phyloP scores from a whole-genome alignment of 1,139 yeast species.

The Scheffersomyces parashehatae region DNA sequence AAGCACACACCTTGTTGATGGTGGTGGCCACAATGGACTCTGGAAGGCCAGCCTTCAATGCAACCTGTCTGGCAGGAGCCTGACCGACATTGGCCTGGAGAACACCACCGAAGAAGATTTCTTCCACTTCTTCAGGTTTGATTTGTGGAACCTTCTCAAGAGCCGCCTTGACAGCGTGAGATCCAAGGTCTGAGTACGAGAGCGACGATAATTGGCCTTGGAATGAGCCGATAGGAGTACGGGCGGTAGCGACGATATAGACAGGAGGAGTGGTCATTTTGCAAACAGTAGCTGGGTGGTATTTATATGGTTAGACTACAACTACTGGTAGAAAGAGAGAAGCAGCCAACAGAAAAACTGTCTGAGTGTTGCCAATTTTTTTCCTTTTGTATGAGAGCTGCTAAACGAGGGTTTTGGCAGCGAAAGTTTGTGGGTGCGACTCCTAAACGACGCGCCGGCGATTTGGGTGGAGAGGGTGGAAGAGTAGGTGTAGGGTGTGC shows the following conservation, averaged over 20 bases:
- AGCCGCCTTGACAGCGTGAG: conserved; percentile 89
- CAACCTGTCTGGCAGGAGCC: conserved; percentile 98
- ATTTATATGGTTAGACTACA: background rate
- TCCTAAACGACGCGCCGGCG: too few relatives aligned
- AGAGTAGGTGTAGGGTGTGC: too few relatives aligned
- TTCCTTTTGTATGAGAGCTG: too few relatives aligned
- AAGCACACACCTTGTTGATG: conserved; percentile 95
- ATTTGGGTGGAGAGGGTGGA: too few relatives aligned
- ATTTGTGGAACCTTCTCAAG: conserved; percentile 80
- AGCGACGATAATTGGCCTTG: conserved; percentile 79
- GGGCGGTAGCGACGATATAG: conserved; percentile 84
- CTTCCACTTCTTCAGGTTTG: conserved; percentile 79
- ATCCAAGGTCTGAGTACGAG: conserved; percentile 81
- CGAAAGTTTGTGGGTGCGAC: too few relatives aligned
- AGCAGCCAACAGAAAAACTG: too few relatives aligned
- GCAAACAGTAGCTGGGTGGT: background rate
- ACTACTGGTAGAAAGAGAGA: too few relatives aligned
- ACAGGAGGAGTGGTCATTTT: conserved; percentile 44
- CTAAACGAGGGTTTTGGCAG: too few relatives aligned
- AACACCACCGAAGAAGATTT: conserved; percentile 90
- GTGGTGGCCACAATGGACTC: conserved; percentile 82
- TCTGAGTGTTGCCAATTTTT: too few relatives aligned
- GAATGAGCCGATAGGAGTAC: conserved; percentile 96
- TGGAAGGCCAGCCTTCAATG: conserved; percentile 83
- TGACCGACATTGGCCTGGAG: conserved; percentile 94